A percentile compares a stretch with the other conserved stretches of the same genome.
phyloP scores from a whole-genome alignment of 768 basidiomycete species.

The Mycena vulgaris region DNA sequence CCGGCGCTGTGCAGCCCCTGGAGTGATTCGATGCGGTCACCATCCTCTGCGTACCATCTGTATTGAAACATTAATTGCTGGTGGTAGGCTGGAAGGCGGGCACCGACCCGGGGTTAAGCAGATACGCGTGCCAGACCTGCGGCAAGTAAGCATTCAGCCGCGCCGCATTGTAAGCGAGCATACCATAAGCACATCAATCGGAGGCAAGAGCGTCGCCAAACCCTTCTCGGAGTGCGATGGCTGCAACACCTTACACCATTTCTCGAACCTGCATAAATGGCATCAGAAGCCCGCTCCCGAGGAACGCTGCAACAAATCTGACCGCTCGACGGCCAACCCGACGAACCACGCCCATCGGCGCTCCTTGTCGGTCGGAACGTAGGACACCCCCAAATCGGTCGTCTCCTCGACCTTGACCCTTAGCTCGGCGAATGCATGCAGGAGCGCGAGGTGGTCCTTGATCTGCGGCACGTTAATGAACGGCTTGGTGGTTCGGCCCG shows the following conservation, averaged over 20 bases:
- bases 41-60: constrained; percentile 55
- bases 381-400: neutral
- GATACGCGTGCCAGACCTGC: constrained; percentile 54
- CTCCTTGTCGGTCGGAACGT: constrained; percentile 26
- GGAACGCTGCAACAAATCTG: neutral
- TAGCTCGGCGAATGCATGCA: constrained; percentile 39
- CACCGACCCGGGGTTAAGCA: constrained; percentile 46
- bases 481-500: constrained; percentile 40
- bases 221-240: constrained; percentile 35
- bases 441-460: constrained; percentile 40
- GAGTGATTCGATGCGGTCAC: constrained; percentile 40
- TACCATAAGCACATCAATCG: constrained; percentile 34
- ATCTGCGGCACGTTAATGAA: constrained; percentile 46
- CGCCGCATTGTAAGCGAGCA: neutral
- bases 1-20: constrained; percentile 42
- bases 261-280: constrained; percentile 33
- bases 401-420: constrained; percentile 36
- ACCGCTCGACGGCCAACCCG: constrained; percentile 42
- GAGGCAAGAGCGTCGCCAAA: constrained; percentile 24
- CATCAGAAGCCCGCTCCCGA: neutral
- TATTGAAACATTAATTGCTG: neutral
- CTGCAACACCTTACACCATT: constrained; percentile 36
- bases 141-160: neutral
- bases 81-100: neutral
- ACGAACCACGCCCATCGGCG: constrained; percentile 41